These are phyloP conservation scores for Trypanosoma caninum DNA, from an alignment of 208 protist genomes.

Conservation along the genomic window DNA sequence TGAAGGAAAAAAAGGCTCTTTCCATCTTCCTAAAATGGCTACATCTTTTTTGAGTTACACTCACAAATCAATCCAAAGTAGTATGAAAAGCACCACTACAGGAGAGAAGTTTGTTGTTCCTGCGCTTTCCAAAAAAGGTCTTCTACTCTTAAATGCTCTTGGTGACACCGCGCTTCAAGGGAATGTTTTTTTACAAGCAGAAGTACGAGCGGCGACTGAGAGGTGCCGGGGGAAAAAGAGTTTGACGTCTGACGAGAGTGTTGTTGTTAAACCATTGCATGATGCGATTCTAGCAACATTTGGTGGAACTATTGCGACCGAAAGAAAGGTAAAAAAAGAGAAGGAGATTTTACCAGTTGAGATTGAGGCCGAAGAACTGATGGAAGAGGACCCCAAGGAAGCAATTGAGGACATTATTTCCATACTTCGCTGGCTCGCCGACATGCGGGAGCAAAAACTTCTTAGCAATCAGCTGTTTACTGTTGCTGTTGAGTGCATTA, in stretches of 20 bases:
- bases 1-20: neutral
- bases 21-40: neutral
- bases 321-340: neutral
- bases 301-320: neutral
- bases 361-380: neutral
- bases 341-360: no score
- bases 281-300: neutral
- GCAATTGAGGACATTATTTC: conserved; percentile 38
- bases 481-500: conserved; percentile 12
- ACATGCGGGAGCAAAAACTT: conserved; percentile 15
- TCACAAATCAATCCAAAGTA: no score
- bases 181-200: neutral
- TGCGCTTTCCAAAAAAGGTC: conserved; percentile 5
- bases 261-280: neutral
- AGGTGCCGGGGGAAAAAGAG: neutral
- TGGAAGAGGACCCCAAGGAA: conserved; percentile 14
- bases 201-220: neutral
- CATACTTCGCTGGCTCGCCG: conserved; percentile 37
- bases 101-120: neutral
- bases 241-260: neutral
- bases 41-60: neutral
- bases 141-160: conserved; percentile 2
- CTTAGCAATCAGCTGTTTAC: conserved; percentile 6
- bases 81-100: no score
- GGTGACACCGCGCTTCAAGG: neutral